A percentile compares a stretch with the other conserved stretches of the same genome.
Conservation (phyloP, 2,329 filamentous ascomycete species). For the Penicillium sumatraense region DNA sequence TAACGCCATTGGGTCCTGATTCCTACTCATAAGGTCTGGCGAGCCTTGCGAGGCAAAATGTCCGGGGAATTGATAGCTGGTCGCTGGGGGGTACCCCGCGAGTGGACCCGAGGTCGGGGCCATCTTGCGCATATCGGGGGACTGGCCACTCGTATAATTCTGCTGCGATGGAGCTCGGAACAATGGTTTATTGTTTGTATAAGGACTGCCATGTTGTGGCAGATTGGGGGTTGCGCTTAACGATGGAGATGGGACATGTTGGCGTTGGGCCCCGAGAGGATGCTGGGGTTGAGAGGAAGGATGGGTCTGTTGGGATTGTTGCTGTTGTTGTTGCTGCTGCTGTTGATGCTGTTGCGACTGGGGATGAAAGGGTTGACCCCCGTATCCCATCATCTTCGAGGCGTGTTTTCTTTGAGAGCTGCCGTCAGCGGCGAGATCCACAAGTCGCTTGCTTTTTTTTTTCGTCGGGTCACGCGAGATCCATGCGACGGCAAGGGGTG, state of each 20-base stretch:
- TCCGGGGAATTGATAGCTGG: slow-evolving; percentile 33
- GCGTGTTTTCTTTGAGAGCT: slow-evolving; percentile 13
- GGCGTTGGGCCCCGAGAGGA: slow-evolving; percentile 28
- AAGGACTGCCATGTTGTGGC: slow-evolving; percentile 32
- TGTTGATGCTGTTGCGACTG: slow-evolving; percentile 28
- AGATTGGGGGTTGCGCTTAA: slow-evolving; percentile 28
- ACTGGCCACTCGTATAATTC: slow-evolving; percentile 28
- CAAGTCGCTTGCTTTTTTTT: slow-evolving; percentile 5
- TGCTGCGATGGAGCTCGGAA: slow-evolving; percentile 34
- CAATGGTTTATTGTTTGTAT: slow-evolving; percentile 31
- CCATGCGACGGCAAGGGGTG: slow-evolving; percentile 17
- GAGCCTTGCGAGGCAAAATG: slow-evolving; percentile 35
- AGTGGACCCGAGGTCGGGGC: slow-evolving; percentile 35
- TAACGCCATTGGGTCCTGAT: slow-evolving; percentile 33
- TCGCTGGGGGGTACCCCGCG: slow-evolving; percentile 33
- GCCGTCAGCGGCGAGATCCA: slow-evolving; percentile 20
- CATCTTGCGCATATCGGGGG: slow-evolving; percentile 40
- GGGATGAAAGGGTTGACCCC: slow-evolving; percentile 35
- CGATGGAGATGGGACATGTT: slow-evolving; percentile 37
- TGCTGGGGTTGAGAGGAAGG: slow-evolving; percentile 24
- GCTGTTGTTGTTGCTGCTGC: slow-evolving; percentile 27
- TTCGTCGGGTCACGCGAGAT: slow-evolving; percentile 9
- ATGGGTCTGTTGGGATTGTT: slow-evolving; percentile 27
- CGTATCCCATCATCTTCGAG: slow-evolving; percentile 42
- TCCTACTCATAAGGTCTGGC: slow-evolving; percentile 33